Evolutionary conservation across 2,329 filamentous ascomycete genomes (phyloP).

Genomic region (Endoconidiophora polonica): DNA sequence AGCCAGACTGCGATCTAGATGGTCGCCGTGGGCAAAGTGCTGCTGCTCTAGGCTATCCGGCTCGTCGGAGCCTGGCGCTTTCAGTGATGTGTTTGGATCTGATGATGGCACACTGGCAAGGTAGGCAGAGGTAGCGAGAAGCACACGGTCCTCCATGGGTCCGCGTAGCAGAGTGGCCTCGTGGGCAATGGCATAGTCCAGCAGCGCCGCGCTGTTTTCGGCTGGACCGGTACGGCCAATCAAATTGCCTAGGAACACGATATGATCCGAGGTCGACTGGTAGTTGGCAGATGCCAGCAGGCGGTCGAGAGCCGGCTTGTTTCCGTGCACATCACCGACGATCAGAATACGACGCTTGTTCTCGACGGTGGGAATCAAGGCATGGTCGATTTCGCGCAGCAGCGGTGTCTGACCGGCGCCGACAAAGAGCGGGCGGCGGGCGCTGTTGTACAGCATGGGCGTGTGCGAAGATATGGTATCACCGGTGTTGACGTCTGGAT

Average conservation of each 20-base stretch:
- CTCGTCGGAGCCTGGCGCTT: constrained; percentile 16
- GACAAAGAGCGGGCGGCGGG: constrained; percentile 24
- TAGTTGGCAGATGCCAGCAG: constrained; percentile 55
- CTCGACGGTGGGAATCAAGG: constrained; percentile 20
- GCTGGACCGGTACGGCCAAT: constrained; percentile 70
- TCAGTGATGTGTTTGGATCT: constrained; percentile 18
- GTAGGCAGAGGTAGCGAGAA: constrained; percentile 32
- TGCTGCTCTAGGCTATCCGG: constrained; percentile 17
- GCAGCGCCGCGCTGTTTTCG: constrained; percentile 62
- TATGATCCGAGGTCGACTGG: constrained; percentile 41
- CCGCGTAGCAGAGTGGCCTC: constrained; percentile 72
- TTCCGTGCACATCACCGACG: constrained; percentile 87
- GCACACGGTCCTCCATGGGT: constrained; percentile 78
- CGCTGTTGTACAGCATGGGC: constrained; percentile 26
- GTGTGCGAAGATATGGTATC: constrained; percentile 1
- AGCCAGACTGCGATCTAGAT: constrained; percentile 35
- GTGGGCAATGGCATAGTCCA: constrained; percentile 56
- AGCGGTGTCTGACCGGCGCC: constrained; percentile 17
- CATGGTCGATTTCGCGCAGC: constrained; percentile 19
- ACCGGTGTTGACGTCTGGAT: constrained; percentile 5
- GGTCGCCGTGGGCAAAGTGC: constrained; percentile 20
- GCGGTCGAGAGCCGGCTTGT: constrained; percentile 46
- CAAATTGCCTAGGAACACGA: constrained; percentile 63
- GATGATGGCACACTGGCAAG: constrained; percentile 24
- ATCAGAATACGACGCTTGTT: constrained; percentile 51